Evolutionary conservation across 306 rosid genomes (phyloP), one percentile per base, ranked within the genome.

Genomic region (Lupinus albus): DNA sequence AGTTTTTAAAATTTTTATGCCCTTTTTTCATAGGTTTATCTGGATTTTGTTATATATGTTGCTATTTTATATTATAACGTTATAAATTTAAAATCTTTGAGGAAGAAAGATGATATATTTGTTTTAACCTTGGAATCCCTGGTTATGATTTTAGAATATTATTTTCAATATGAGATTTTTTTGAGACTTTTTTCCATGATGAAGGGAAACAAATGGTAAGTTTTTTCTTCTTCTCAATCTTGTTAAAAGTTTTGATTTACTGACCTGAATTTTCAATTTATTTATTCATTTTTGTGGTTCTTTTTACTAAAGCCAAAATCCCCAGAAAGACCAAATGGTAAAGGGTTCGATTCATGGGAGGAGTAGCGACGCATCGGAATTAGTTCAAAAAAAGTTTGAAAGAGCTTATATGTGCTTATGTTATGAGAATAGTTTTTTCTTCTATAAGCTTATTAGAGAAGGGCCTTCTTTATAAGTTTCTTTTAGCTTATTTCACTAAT

Each of bases 121-220:
- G 68, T 38, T 66, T 12, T 28, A 10, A 58, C 17, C 58, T 21
- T 74, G 61, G 11, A 14, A 57, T 3, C 33, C 39, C 15, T 11
- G 25, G 42, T 57, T 11, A 8, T 65, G 59, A 48, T 59, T n/a
- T 55, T 35, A 3, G 3, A 42, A 69, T 54, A 11, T 55, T 13
- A 41, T 69, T 11, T 45, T 21, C 45, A 68, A 53, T 21, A 39
- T 54, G 53, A 42, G 11, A 39, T 52, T 68, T 54, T 66, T 8
- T 21, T 5, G 16, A 14, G 47, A 6, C 17, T 35, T 50, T 49
- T 12, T 5, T 36, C 17, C 16, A 48, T 13, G 21, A 20, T 20
- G 25, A 20, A 20, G 25, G 13, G 1, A 11, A 32, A 21, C 54
- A 10, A 51, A 51, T 62, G 16, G 18, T 28, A n/a, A 58, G 63